Evolutionary conservation across 1,284 basidiomycete genomes (phyloP), one percentile per base, ranked within the genome.

Genomic region (Sanghuangporus sanghuang): DNA sequence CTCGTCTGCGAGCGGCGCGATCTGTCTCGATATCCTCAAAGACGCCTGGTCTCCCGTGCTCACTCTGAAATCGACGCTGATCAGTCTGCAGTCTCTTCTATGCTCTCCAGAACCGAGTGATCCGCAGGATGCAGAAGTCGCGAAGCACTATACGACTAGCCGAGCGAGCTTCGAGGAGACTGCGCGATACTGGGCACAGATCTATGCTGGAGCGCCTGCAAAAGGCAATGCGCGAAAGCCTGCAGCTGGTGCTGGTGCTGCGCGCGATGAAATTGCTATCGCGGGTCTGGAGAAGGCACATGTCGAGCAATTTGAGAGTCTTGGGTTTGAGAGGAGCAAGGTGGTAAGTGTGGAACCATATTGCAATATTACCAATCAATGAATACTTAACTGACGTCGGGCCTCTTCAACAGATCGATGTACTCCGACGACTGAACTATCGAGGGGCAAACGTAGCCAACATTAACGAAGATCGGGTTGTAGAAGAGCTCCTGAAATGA

Each of bases 61-160:
- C 67, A 99, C 97, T 0, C 88, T 99, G 73, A 98, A 98, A 74
- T 96, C 95, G 35, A 98, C 96, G 0, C 81, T 99, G 71, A 96
- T 99, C 74, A 97, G 95, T 0, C 84, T 99, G 16, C 97, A 98
- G 74, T 94, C 92, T 35, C 82, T 99, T 11, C 81, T 99, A n/a
- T 98, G 95, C 77, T 93, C 91, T 2, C 97, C 96, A 0, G 95
- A 98, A 74, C 97, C 96, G 12, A 92, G 91, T 69, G 97, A 99
- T 73, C 97, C 96, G 0, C 96, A 98, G 78, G 97, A 98, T 72
- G 96, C 97, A 0, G 95, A 98, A 77, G 94, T 98, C 7, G 97
- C 96, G 14, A 98, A 97, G 73, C 96, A 98, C 75, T 99, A 94
- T 73, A 87, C 93, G 70, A 92, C 93, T 2, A 94, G 93, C 74